Percentiles rank a stretch among this genome's conserved stretches.
phyloP scores from a whole-genome alignment of 441 rosid species.

The Rhodomyrtus psidioides region DNA sequence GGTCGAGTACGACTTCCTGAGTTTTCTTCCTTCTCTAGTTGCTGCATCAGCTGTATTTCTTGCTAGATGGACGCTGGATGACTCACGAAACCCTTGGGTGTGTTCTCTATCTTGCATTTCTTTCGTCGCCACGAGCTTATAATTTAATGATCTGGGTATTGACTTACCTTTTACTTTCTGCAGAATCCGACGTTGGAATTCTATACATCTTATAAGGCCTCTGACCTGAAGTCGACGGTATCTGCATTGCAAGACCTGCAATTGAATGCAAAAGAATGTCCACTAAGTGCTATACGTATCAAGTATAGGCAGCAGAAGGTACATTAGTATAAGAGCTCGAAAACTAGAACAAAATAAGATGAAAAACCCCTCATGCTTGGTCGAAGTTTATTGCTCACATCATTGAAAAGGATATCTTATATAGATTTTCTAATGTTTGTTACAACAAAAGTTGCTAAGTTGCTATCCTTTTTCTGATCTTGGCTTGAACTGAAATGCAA shows the following conservation, averaged over 20 bases:
- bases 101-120: slow-evolving; percentile 8
- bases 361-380: neutral
- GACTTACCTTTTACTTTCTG: neutral
- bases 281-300: slow-evolving; percentile 39
- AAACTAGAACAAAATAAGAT: neutral
- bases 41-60: slow-evolving; percentile 76
- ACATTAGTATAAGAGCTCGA: neutral
- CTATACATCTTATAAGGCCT: slow-evolving; percentile 47
- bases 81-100: slow-evolving; percentile 63
- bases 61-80: slow-evolving; percentile 68
- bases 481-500: neutral
- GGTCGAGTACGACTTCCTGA: slow-evolving; percentile 40
- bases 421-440: neutral
- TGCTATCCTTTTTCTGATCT: neutral
- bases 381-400: neutral
- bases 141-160: neutral
- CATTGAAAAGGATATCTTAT: neutral
- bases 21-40: slow-evolving; percentile 46
- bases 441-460: neutral
- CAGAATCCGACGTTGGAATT: slow-evolving; percentile 65
- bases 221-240: slow-evolving; percentile 44
- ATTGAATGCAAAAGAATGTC: slow-evolving; percentile 41
- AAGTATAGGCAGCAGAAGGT: slow-evolving; percentile 62
- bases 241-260: slow-evolving; percentile 52
- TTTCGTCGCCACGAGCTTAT: neutral